Evolutionary conservation across 2,329 filamentous ascomycete genomes (phyloP), one percentile per base, ranked within the genome.

Genomic region (Huntiella moniliformis): DNA sequence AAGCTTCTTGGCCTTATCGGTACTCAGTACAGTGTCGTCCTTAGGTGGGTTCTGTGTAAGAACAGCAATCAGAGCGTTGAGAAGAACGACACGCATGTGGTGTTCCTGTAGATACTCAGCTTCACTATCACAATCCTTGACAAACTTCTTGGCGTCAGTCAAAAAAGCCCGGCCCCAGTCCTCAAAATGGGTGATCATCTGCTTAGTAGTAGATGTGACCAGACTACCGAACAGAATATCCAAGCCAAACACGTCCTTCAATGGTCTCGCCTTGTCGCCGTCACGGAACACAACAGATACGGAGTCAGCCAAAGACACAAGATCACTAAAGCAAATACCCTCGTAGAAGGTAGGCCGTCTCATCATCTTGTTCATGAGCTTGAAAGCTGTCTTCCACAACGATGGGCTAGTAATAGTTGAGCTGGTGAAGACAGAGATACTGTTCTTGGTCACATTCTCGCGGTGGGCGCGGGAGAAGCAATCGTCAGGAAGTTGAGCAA

Each of bases 261-360:
- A 28, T 5, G 16, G 38, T 11, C 39, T 38, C 10, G 42, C 16
- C 8, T 37, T 38, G 2, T 48, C 32, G 8, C 49, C 44, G 2
- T 22, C 16, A 3, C n/a, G 37, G 28, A 50, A 52, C 7, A 36
- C 33, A 1, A 44, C 15, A 17, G 51, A 57, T 48, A 62, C 52
- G 5, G 55, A 54, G 34, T 62, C 55, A 1, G 62, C 61, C 6
- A 61, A 50, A 4, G 56, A 54, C 2, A 59, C 54, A 4, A 63
- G 56, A 45, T 63, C 55, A 0, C 54, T 51, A 42, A 66, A 73
- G 1, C 50, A 54, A 58, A 72, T 64, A 0, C 56, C 59, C 51
- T 67, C 58, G 51, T 73, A 69, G 47, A 70, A 70, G 0, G 67
- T 71, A 0, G 70, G 63, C n/a, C 63, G 61, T 4, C 57, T 55